Evolutionary conservation across 176 grass and related monocot genomes (phyloP), one percentile per base, ranked within the genome.

Genomic region (Microstegium vimineum): DNA sequence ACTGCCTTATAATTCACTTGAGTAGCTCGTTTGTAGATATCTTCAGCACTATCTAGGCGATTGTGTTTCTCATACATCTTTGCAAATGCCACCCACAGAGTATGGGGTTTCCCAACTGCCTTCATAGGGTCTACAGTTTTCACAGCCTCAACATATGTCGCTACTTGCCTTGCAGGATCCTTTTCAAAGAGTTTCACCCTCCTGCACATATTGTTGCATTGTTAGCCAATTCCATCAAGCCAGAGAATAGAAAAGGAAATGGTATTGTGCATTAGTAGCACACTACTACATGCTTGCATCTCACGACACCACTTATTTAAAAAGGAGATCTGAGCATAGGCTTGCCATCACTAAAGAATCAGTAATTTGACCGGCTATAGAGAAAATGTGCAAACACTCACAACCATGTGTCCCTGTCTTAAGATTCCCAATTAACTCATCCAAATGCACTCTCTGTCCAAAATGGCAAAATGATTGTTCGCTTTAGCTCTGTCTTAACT

Each of bases 41-140:
- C 91, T 76, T 88, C 89, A 43, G 94, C 88, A 65, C 91, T 93
- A 82, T 92, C 86, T n/a, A 95, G 63, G 54, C 85, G 88, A 54
- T 91, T 91, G 69, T 93, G 90, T 75, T 85, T 87, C 83, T 97
- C 94, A 80, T 97, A 97, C 91, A 97, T 82, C 75, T 87, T 90
- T 47, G 94, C 88, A 87, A 97, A 95, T 33, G 85, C 64, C 76
- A 97, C 80, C 94, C 94, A 97, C 38, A 92, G 73, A 35, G 94
- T 97, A 78, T 93, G 94, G 15, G 94, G 94, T 59, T 96, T 97
- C 38, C 94, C 94, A 57, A 91, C 94, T 36, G 94, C 94, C 36
- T 97, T 97, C 90, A 91, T 91, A 9, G 94, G 94, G 68, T 97
- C 94, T 28, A 97, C 86, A 42, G 90, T 97, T 87, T 88, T 97